Conservation (phyloP, 306 rosid species). For the Vigna radiata region DNA sequence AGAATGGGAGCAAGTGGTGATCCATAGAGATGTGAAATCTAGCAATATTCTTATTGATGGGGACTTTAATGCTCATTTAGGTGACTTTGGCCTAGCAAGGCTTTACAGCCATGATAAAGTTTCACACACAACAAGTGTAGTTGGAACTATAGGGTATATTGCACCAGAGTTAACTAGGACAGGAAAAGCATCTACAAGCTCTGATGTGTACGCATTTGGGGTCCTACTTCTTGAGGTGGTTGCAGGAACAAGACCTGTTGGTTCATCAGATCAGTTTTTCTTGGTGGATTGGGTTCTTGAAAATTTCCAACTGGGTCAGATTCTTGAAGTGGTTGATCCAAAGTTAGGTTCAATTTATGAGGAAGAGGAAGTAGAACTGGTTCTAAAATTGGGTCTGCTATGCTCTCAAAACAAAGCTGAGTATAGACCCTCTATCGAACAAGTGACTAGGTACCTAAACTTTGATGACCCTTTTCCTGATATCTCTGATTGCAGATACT, state of each 20-base stretch:
- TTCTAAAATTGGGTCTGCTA: constrained; percentile 19
- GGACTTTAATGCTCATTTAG: constrained; percentile 28
- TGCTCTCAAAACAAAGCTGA: constrained; percentile 10
- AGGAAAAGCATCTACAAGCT: constrained; percentile 27
- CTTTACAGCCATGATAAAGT: constrained; percentile 15
- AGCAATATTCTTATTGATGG: constrained; percentile 56
- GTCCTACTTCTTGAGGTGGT: constrained; percentile 32
- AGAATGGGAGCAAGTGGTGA: constrained; percentile 73
- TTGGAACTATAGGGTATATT: constrained; percentile 29
- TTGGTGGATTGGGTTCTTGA: constrained; percentile 33
- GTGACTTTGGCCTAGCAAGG: constrained; percentile 36
- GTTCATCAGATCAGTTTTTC: constrained; percentile 7
- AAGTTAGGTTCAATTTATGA: constrained; percentile 18
- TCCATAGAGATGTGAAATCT: constrained; percentile 76
- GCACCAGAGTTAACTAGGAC: constrained; percentile 37
- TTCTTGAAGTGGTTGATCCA: constrained; percentile 39
- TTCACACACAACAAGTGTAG: constrained; percentile 32
- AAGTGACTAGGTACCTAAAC: constrained; percentile 31
- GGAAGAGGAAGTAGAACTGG: constrained; percentile 28
- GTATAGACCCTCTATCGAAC: constrained; percentile 30
- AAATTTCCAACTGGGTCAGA: constrained; percentile 14
- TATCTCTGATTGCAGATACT: not conserved
- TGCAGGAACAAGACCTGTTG: constrained; percentile 15
- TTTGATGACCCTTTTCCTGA: constrained; percentile 28
- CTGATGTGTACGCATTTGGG: constrained; percentile 36